Base-by-base conservation (phyloP, 192 early-diverging fungal genomes). In the Mortierella hygrophila region DNA sequence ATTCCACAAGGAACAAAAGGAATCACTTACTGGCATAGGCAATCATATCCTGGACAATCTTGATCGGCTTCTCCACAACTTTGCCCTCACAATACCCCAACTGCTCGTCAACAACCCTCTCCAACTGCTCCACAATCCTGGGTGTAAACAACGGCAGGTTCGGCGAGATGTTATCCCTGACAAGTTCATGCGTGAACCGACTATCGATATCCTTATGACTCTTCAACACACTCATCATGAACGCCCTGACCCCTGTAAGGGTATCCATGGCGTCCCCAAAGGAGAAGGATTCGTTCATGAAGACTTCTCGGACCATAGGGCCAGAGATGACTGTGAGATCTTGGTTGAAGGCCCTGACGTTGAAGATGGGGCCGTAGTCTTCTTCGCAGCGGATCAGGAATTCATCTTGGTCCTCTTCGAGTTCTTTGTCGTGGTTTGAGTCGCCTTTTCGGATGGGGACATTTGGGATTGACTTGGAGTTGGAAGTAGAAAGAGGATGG, bases 21-120 rank as follows among this genome's bases (percentile, higher is more conserved):
- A 37, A 44, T 3, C 70, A 79, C 75, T 68, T 88, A 85, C 89
- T 88, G 1, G 89, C 89, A 21, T 72, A 68, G 15, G 89, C 78
- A 38, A 90, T 68, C 89, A 90, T 90, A 15, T 77, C 74, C 40
- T 84, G 82, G 1, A 90, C 41, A 26, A 90, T 68, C 26, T 35
- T 46, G 40, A 84, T 47, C 4, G 85, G 79, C 16, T 84, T 77
- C 37, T 73, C 79, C 29, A 88, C 52, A 8, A 86, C 21, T 21
- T 86, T 86, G 0, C 44, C 32, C 1, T 80, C 65, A 65, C 84
- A 77, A 35, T 74, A 8, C 10, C 84, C 84, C 26, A 86, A 29
- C 16, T 68, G 11, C 1, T 60, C 40, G 18, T 86, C 79, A 1
- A 86, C 8, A 15, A 46, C 54, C 23, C 38, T 46, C 11, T 26